Evolutionary conservation across 352 stramenopile genomes (phyloP).

Genomic region (Elongisporangium anandrum): DNA sequence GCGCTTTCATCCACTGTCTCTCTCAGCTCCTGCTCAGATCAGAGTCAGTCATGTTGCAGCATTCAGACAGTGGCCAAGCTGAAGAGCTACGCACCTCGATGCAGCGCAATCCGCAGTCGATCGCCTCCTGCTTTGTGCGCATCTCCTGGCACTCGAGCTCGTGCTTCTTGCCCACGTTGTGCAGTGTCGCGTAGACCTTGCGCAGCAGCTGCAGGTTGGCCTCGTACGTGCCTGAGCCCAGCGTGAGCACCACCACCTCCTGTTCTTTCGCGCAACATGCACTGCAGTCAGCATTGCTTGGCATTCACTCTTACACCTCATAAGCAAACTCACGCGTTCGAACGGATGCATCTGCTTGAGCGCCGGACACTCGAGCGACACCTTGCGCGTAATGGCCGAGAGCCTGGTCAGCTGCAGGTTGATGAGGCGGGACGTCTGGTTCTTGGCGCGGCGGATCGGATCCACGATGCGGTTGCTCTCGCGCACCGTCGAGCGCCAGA

Average conservation of each 20-base stretch:
- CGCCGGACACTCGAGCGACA: slow-evolving; percentile 70
- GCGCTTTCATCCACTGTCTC: slow-evolving; percentile 40
- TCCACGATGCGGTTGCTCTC: slow-evolving; percentile 80
- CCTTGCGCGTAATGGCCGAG: slow-evolving; percentile 63
- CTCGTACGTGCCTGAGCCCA: slow-evolving; percentile 71
- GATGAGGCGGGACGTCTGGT: slow-evolving; percentile 78
- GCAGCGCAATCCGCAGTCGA: slow-evolving; percentile 69
- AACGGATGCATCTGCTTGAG: slow-evolving; percentile 78
- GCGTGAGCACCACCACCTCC: slow-evolving; percentile 79
- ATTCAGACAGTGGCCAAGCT: background rate
- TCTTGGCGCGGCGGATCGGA: slow-evolving; percentile 77
- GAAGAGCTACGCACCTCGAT: slow-evolving; percentile 40
- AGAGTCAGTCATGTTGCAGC: background rate
- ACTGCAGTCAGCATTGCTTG: background rate
- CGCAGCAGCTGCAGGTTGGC: slow-evolving; percentile 67
- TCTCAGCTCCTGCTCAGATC: slow-evolving; percentile 26
- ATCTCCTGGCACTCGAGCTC: slow-evolving; percentile 62
- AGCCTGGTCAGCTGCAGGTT: slow-evolving; percentile 76
- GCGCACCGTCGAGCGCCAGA: slow-evolving; percentile 63
- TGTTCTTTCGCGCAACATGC: slow-evolving; percentile 7
- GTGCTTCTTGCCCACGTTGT: slow-evolving; percentile 72
- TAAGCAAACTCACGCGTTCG: slow-evolving; percentile 43
- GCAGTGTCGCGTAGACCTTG: slow-evolving; percentile 69
- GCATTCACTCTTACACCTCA: background rate
- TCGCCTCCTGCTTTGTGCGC: slow-evolving; percentile 76